Conservation (phyloP, 352 stramenopile species). For the Halophytophthora batemanensis region DNA sequence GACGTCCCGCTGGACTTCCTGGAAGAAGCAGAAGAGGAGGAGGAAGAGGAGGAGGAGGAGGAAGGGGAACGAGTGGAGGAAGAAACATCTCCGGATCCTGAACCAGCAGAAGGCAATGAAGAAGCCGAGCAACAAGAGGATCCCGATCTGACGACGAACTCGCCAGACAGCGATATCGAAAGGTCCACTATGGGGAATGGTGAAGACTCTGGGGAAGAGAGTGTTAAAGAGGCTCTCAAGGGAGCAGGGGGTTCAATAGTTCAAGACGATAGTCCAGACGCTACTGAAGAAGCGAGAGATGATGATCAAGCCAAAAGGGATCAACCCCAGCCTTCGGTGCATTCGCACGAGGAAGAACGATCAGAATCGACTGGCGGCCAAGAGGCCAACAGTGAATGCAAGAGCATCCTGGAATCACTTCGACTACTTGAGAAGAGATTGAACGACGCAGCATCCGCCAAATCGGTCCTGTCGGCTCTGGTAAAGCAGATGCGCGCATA, state of each 20-base stretch:
- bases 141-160: not conserved
- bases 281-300: not conserved
- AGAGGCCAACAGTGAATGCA: slow-evolving; percentile 33
- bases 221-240: too few species aligned
- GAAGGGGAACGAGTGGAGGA: slow-evolving; percentile 16
- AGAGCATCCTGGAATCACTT: slow-evolving; percentile 40
- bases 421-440: slow-evolving; percentile 42
- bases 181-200: too few species aligned
- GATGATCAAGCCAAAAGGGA: slow-evolving; percentile 1
- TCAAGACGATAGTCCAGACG: too few species aligned
- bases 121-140: slow-evolving; percentile 6
- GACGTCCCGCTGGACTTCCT: slow-evolving; percentile 58
- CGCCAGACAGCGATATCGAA: not conserved
- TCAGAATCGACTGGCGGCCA: not conserved
- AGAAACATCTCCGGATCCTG: not conserved
- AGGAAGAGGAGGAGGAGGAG: slow-evolving; percentile 1
- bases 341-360: slow-evolving; percentile 7
- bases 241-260: too few species aligned
- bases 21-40: slow-evolving; percentile 26
- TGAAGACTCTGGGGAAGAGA: not conserved
- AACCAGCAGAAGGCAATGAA: not conserved
- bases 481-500: slow-evolving; percentile 80
- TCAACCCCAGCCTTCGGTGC: not conserved
- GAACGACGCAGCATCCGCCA: slow-evolving; percentile 42
- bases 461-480: slow-evolving; percentile 60